Evolutionary conservation across 768 basidiomycete species (phyloP).

Genomic region (Zangia roseola): DNA sequence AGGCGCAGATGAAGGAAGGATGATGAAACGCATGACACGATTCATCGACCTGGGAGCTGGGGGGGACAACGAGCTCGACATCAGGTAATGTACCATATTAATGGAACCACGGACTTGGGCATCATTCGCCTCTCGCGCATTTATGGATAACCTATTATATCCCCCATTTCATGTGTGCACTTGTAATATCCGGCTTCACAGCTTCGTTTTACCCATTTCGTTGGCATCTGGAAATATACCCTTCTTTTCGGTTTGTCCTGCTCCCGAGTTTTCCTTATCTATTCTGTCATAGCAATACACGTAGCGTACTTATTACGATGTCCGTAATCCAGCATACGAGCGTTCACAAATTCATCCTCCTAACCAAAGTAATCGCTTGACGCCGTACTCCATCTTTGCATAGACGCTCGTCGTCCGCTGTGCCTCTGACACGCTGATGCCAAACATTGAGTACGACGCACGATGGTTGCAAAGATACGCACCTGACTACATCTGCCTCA

Average conservation of each 20-base stretch:
- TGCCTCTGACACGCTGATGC: constrained; percentile 71
- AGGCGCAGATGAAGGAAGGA: constrained; percentile 42
- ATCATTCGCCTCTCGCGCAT: constrained; percentile 7
- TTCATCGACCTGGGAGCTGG: constrained; percentile 66
- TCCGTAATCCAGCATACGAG: constrained; percentile 11
- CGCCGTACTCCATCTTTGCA: constrained; percentile 90
- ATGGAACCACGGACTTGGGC: constrained; percentile 18
- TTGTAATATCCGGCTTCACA: constrained; percentile 19
- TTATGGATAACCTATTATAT: constrained; percentile 16
- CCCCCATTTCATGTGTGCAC: constrained; percentile 15
- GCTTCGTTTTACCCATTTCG: constrained; percentile 15
- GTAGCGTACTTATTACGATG: constrained; percentile 5
- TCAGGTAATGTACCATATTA: constrained; percentile 30
- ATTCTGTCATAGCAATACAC: constrained; percentile 15
- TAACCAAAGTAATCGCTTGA: constrained; percentile 89
- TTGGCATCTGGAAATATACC: constrained; percentile 25
- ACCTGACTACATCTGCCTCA: constrained; percentile 81
- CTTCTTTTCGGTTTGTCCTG: constrained; percentile 7
- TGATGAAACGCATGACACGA: constrained; percentile 75
- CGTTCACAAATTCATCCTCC: constrained; percentile 47
- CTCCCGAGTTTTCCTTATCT: neutral
- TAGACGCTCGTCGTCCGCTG: constrained; percentile 82
- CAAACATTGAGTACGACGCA: neutral
- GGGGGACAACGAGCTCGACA: constrained; percentile 28
- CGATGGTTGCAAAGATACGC: constrained; percentile 15